Evolutionary conservation across 176 grass and related monocot species (phyloP).

Genomic region (Dendrocalamus sinicus): DNA sequence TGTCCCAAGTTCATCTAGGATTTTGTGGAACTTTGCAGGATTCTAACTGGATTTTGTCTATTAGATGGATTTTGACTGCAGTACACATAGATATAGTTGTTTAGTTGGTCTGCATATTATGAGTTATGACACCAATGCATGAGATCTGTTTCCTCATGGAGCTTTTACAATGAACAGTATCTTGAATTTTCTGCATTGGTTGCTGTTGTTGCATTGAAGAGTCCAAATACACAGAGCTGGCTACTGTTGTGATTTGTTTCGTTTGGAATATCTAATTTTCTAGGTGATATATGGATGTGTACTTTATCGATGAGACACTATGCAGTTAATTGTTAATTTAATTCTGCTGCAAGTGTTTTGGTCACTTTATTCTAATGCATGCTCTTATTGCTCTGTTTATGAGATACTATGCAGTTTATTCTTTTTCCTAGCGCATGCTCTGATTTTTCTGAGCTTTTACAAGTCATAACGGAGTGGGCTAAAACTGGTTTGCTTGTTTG

Average conservation of each 20-base stretch:
- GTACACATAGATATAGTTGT: neutral
- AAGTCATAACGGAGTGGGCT: neutral
- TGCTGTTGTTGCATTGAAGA: conserved; percentile 11
- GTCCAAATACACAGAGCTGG: neutral
- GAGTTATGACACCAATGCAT: neutral
- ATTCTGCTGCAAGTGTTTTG: neutral
- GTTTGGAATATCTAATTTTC: neutral
- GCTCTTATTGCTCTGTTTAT: neutral
- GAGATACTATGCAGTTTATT: neutral
- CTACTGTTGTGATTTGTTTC: conserved; percentile 5
- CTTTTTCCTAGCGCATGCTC: neutral
- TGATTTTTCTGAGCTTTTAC: neutral
- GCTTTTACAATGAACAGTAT: conserved; percentile 2
- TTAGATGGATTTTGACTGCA: neutral
- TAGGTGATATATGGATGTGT: neutral
- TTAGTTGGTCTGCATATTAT: conserved; percentile 20
- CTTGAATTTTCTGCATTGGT: neutral
- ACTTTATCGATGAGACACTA: conserved; percentile 5
- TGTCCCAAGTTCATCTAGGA: conserved; percentile 20
- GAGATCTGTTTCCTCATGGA: conserved; percentile 13
- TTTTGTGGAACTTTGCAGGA: neutral
- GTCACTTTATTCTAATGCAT: neutral
- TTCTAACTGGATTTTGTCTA: neutral
- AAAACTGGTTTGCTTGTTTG: conserved; percentile 12
- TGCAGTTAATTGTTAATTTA: neutral